These are phyloP conservation scores for Colletotrichum cuscutae DNA, from an alignment of 2,329 filamentous ascomycete genomes.

Conservation along the genomic window DNA sequence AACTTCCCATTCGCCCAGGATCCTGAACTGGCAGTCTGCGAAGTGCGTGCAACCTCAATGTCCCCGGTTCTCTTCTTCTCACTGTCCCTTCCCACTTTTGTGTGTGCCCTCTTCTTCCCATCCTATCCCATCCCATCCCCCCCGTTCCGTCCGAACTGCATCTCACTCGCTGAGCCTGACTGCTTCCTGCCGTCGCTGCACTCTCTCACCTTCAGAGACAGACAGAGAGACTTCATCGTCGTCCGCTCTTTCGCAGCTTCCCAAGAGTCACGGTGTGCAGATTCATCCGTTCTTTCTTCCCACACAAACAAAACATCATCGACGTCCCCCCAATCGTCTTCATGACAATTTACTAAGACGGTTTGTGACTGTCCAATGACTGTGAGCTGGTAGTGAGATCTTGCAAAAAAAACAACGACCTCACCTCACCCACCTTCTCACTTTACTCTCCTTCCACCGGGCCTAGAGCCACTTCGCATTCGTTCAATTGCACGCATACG, in stretches of 20 bases:
- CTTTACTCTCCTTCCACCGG: conserved; percentile 29
- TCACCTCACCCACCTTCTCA: conserved; percentile 32
- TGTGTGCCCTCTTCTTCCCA: not conserved
- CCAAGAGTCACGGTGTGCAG: conserved; percentile 29
- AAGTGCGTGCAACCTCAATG: conserved; percentile 22
- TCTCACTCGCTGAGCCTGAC: conserved; percentile 10
- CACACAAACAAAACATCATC: not conserved
- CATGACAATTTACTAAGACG: conserved; percentile 13
- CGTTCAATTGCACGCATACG: conserved; percentile 21
- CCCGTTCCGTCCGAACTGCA: conserved; percentile 31
- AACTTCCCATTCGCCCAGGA: conserved; percentile 11
- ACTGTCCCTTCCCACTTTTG: conserved; percentile 26
- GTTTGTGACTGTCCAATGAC: conserved; percentile 10
- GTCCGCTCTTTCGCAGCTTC: conserved; percentile 19
- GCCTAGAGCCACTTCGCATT: conserved; percentile 35
- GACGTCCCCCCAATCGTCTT: conserved; percentile 10
- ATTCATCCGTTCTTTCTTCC: conserved; percentile 36
- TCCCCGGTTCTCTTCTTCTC: conserved; percentile 29
- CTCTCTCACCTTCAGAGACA: not conserved
- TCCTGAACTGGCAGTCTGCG: not conserved
- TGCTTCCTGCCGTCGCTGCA: conserved; percentile 5
- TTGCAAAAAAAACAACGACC: not conserved
- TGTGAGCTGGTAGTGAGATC: conserved; percentile 34
- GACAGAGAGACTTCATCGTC: not conserved
- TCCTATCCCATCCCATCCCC: conserved; percentile 7